Evolutionary conservation across 2,329 filamentous ascomycete species (phyloP), one percentile per base, ranked within the genome.

Genomic region (Talaromyces sp.): DNA sequence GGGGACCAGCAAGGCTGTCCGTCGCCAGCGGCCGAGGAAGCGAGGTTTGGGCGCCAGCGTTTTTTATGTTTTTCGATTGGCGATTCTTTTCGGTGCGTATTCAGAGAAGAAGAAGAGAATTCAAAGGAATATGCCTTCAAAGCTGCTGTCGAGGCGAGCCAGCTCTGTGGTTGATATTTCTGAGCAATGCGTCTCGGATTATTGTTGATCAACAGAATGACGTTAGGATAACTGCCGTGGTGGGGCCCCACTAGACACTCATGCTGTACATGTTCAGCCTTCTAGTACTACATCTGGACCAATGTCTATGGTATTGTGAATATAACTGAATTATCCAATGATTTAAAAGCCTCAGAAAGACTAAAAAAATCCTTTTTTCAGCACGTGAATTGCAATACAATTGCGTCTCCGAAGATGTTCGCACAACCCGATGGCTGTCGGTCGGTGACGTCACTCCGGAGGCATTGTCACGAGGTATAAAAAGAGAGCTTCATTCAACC

Each of bases 1-100:
- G 42, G 47, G 62, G 56, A 61, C 55, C n/a, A 59, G 53, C 14
- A 36, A 55, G 44, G 59, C 30, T 33, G 47, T 55, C 42, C 53
- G 57, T 53, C 57, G 62, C 62, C 62, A 64, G 51, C 62, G 59
- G 36, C 62, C 44, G 36, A 64, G 31, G 44, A 61, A 57, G 54
- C 59, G 53, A 28, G 30, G 44, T 61, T 57, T 64, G 33, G 57
- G 56, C 52, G 62, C 59, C 62, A 62, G 55, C 28, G 23, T 62
- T 60, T 23, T 53, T 54, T n/a, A n/a, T 44, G 36, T n/a, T 40
- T 23, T n/a, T 40, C 16, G 16, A 16, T 16, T n/a, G n/a, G 36
- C 7, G 1, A 8, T 40, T n/a, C n/a, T 5, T 40, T 40, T n/a
- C 14, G 2, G 14, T 40, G 36, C 36, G 16, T 16, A 16, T n/a